Percentiles rank a stretch among this genome's conserved stretches.
Conservation (phyloP, 1,139 yeast species). For the Ogataea hybrid region DNA sequence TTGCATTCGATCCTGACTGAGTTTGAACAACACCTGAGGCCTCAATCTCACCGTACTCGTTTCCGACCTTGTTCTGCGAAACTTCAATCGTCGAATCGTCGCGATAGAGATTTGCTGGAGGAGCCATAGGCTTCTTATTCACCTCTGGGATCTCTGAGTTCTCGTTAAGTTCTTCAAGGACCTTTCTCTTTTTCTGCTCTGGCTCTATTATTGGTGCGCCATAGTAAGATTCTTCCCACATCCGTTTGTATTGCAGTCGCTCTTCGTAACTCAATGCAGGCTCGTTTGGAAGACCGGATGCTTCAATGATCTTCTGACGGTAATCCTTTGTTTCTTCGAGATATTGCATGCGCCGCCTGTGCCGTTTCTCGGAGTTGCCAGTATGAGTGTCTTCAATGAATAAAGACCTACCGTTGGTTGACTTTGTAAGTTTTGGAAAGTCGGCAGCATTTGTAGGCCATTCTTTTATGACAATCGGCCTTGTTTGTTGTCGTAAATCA, state of each 20-base stretch:
- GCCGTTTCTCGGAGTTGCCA: constrained; percentile 31
- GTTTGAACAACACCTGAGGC: constrained; percentile 67
- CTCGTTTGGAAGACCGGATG: constrained; percentile 16
- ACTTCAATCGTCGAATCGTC: constrained; percentile 24
- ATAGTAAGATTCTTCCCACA: constrained; percentile 21
- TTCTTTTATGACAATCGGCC: constrained; percentile 83
- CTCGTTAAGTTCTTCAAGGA: background rate
- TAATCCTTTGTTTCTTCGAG: constrained; percentile 35
- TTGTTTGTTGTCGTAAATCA: constrained; percentile 73
- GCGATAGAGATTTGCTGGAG: constrained; percentile 20
- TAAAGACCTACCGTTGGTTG: constrained; percentile 41
- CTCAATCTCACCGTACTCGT: constrained; percentile 53
- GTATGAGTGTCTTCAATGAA: constrained; percentile 33
- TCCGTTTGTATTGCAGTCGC: constrained; percentile 20
- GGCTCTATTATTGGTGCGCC: constrained; percentile 5
- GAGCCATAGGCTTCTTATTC: constrained; percentile 13
- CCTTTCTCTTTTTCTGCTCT: constrained; percentile 2
- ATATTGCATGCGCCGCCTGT: constrained; percentile 32
- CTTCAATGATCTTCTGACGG: constrained; percentile 32
- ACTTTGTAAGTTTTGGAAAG: constrained; percentile 37
- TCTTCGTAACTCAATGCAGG: constrained; percentile 19
- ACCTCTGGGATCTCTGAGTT: background rate
- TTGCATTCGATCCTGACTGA: constrained; percentile 24
- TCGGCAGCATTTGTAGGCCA: constrained; percentile 58
- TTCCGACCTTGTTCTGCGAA: constrained; percentile 22